Evolutionary conservation across 2,329 filamentous ascomycete genomes (phyloP), one percentile per base, ranked within the genome.

Genomic region (Cladophialophora bantiana): DNA sequence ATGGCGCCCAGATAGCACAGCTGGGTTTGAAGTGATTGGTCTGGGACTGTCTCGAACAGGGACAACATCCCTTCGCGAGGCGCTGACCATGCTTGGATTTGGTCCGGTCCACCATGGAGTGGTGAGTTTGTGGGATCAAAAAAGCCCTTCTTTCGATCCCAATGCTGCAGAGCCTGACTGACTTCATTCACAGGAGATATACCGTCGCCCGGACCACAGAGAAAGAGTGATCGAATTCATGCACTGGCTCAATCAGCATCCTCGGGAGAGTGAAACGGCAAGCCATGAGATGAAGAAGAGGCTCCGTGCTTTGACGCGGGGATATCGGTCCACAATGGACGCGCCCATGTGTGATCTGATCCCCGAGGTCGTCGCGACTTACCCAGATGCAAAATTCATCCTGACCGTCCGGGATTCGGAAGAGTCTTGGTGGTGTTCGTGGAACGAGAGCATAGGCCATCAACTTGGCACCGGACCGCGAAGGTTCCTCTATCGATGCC

Each of bases 291-390:
- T 26, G 6, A 40, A 20, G 7, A 36, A 57, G 54, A 15, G 54
- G 32, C 54, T 57, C 2, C 54, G 54, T 32, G 31, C 32, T n/a
- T n/a, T 40, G 12, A 38, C 40, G 34, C 15, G 26, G n/a, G 54
- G 54, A n/a, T 57, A 57, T 31, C 54, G 54, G 20, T 57, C 54
- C 18, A 57, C 54, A n/a, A 7, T 57, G n/a, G 54, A 57, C 26
- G 35, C 13, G n/a, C 54, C 54, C 18, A 15, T 38, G 20, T 57
- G 54, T 31, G 54, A 57, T 35, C 1, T 57, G 54, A n/a, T 36
- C n/a, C 54, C 34, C 12, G 54, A 57, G 34, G 6, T 57, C 20
- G 54, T 57, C 13, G 35, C 54, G 12, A 26, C 54, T 15, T 57
- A 57, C 40, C 54, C 54, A 9, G 7, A 12, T 7, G 54, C 54